These are phyloP conservation scores for Kluyveromyces dobzhanskii DNA, from an alignment of 805 yeast genomes.

Conservation along the genomic window DNA sequence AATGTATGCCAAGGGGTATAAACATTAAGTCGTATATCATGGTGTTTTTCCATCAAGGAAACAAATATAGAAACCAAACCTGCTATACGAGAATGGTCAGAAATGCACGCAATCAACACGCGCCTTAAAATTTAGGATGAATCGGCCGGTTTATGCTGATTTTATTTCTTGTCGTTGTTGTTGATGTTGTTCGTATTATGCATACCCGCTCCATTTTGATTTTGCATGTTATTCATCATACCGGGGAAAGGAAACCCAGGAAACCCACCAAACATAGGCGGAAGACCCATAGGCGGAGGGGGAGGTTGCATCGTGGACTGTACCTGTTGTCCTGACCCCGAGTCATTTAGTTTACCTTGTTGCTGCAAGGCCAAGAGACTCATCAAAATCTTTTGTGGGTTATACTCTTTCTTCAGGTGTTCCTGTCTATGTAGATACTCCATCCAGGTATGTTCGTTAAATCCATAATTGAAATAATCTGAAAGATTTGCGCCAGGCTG, in stretches of 20 bases:
- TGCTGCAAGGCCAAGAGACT: conserved; percentile 32
- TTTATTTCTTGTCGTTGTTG: conserved; percentile 4
- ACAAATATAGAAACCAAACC: background rate
- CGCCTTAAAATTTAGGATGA: background rate
- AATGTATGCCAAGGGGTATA: too few relatives aligned
- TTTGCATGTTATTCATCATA: conserved; percentile 31
- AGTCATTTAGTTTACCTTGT: conserved; percentile 36
- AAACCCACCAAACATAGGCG: conserved; percentile 30
- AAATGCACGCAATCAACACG: background rate
- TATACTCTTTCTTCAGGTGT: conserved; percentile 66
- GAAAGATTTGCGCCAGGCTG: conserved; percentile 92
- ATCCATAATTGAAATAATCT: conserved; percentile 94
- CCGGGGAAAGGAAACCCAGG: conserved; percentile 31
- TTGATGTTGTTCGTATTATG: background rate
- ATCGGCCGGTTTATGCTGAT: conserved; percentile 1
- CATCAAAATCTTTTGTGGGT: conserved; percentile 72
- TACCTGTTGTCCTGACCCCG: conserved; percentile 6
- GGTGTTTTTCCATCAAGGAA: too few relatives aligned
- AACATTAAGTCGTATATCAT: too few relatives aligned
- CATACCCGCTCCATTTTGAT: conserved; percentile 11
- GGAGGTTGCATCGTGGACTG: conserved; percentile 16
- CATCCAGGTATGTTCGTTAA: conserved; percentile 94
- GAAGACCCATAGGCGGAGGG: conserved; percentile 20
- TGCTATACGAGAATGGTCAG: background rate
- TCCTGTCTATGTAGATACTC: conserved; percentile 88